These are phyloP conservation scores for Salix udensis DNA, from an alignment of 345 rosid species.

Conservation along the genomic window DNA sequence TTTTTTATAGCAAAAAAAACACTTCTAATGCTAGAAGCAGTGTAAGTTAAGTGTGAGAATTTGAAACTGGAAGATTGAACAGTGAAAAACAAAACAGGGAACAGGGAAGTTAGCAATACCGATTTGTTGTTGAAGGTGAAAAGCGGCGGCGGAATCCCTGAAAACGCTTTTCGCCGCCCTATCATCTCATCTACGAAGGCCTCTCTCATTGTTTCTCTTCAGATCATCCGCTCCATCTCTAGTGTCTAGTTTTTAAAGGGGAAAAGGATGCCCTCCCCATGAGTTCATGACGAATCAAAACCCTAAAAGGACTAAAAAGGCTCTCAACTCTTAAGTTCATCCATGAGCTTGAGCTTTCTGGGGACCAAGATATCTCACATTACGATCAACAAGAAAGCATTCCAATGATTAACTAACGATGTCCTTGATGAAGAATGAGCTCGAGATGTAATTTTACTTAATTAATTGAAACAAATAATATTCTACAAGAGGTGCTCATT, in stretches of 20 bases:
- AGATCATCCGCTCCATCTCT: background rate
- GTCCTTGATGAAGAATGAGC: no score
- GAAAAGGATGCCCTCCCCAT: background rate
- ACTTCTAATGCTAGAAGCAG: background rate
- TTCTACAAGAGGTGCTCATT: no score
- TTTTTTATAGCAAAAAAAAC: background rate
- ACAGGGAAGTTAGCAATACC: background rate
- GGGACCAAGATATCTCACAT: slow-evolving; percentile 6
- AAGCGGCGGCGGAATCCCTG: background rate
- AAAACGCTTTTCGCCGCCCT: background rate
- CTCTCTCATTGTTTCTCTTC: no score
- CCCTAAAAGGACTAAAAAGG: background rate
- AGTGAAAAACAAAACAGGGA: background rate
- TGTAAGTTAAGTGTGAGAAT: background rate
- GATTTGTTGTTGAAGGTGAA: background rate
- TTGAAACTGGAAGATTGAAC: background rate
- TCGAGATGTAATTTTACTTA: no score
- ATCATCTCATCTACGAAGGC: no score
- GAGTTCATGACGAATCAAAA: background rate
- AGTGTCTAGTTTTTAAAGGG: background rate
- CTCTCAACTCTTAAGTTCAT: no score
- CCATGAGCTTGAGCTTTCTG: no score
- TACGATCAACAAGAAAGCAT: background rate
- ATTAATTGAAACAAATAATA: no score
- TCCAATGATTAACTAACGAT: no score